These are phyloP conservation scores for Phoma sp. DNA, from an alignment of 2,329 filamentous ascomycete genomes.

Conservation along the genomic window DNA sequence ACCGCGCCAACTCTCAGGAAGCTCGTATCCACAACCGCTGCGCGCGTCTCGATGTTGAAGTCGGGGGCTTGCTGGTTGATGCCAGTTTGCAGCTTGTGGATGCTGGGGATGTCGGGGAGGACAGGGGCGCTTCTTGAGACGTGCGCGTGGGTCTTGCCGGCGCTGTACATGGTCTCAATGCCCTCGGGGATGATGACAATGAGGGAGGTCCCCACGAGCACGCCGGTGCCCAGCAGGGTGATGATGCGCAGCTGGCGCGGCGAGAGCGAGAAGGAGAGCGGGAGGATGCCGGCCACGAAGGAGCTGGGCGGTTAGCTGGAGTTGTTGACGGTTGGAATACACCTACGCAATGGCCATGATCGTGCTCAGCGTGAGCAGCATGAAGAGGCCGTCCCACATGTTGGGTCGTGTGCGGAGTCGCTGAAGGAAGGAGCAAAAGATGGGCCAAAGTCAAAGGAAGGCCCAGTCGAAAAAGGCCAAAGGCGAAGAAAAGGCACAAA, in stretches of 20 bases:
- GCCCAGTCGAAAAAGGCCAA: too few species aligned
- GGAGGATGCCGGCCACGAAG: conserved; percentile 89
- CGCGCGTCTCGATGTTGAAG: conserved; percentile 30
- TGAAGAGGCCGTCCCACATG: conserved; percentile 70
- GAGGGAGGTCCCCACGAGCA: conserved; percentile 91
- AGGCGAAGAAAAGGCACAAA: conserved; percentile 24
- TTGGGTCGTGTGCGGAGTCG: conserved; percentile 26
- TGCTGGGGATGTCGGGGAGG: conserved; percentile 35
- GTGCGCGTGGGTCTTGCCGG: conserved; percentile 44
- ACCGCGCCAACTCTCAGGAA: conserved; percentile 25
- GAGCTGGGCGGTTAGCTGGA: conserved; percentile 66
- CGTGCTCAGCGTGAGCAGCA: conserved; percentile 69
- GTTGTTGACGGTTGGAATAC: too few species aligned
- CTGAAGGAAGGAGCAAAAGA: conserved; percentile 23
- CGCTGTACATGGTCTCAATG: conserved; percentile 83
- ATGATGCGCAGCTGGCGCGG: conserved; percentile 87
- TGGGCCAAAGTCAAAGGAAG: too few species aligned
- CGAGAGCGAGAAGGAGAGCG: conserved; percentile 86
- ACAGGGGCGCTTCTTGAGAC: conserved; percentile 28
- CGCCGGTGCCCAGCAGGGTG: conserved; percentile 90
- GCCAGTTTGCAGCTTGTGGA: conserved; percentile 37
- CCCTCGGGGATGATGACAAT: conserved; percentile 98
- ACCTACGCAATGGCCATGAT: conserved; percentile 71
- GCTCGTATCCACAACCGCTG: conserved; percentile 24
- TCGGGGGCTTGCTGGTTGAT: conserved; percentile 32